A percentile compares a stretch with the other conserved stretches of the same genome.
Conservation (phyloP, 345 rosid species). For the Cochlearia excelsa region DNA sequence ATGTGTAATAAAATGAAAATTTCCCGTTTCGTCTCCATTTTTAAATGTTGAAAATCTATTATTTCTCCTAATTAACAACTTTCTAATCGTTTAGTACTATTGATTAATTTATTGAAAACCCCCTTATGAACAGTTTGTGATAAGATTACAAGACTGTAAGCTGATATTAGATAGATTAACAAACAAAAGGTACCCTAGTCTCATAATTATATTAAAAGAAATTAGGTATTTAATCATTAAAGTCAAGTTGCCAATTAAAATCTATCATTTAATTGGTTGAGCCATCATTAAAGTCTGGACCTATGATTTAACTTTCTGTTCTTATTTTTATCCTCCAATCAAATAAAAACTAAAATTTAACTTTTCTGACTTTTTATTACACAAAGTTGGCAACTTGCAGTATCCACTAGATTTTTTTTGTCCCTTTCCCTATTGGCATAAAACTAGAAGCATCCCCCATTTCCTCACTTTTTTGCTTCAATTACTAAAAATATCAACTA, state of each 20-base stretch:
- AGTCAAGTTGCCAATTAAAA: constrained; percentile 11
- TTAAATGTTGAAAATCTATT: too few relatives aligned
- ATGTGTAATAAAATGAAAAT: too few relatives aligned
- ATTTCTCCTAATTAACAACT: too few relatives aligned
- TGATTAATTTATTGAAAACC: too few relatives aligned
- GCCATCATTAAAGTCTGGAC: constrained; percentile 21
- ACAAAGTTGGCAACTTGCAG: constrained; percentile 36
- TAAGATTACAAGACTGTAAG: too few relatives aligned
- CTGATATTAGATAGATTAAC: too few relatives aligned
- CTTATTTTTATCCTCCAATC: constrained; percentile 6
- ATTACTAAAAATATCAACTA: too few relatives aligned
- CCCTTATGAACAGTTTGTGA: too few relatives aligned
- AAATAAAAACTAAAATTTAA: background rate
- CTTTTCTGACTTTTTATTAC: constrained; percentile 9
- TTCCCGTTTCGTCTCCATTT: too few relatives aligned
- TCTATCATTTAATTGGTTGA: too few relatives aligned
- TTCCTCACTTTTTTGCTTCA: background rate
- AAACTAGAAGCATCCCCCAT: constrained; percentile 23
- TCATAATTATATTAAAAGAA: constrained; percentile 11
- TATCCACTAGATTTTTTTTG: constrained; percentile 20
- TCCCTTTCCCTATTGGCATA: constrained; percentile 26
- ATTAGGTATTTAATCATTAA: constrained; percentile 18
- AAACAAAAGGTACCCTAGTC: too few relatives aligned
- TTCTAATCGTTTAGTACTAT: too few relatives aligned
- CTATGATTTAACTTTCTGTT: background rate